Evolutionary conservation across 2,329 filamentous ascomycete genomes (phyloP).

Genomic region (Tolypocladium amazonense): DNA sequence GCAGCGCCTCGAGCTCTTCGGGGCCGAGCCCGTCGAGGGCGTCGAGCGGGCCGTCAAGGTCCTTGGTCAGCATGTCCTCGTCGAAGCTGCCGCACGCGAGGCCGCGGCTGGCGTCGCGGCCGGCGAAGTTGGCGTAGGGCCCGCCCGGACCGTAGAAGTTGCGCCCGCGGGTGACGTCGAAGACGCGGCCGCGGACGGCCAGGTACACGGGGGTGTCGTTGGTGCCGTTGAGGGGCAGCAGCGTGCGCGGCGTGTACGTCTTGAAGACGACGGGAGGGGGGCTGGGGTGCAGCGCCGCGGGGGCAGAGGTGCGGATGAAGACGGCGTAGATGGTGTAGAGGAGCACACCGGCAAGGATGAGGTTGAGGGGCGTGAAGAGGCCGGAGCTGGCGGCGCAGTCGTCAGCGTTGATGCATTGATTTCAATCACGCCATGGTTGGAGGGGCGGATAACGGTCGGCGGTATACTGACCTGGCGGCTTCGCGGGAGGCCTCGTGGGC

Average conservation of each 20-base stretch:
- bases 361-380: conserved; percentile 52
- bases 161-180: conserved; percentile 76
- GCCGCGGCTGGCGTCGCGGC: conserved; percentile 79
- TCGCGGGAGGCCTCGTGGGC: conserved; percentile 40
- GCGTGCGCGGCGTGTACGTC: conserved; percentile 65
- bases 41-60: conserved; percentile 76
- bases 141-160: conserved; percentile 96
- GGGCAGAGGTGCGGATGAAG: conserved; percentile 38
- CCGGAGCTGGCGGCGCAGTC: conserved; percentile 19
- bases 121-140: conserved; percentile 93
- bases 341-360: conserved; percentile 45
- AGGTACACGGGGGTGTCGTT: conserved; percentile 71
- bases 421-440: neutral
- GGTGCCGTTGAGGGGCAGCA: conserved; percentile 77
- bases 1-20: conserved; percentile 73
- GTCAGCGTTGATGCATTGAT: neutral
- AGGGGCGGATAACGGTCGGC: neutral
- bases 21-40: conserved; percentile 57
- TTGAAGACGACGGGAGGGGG: conserved; percentile 51
- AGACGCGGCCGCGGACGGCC: conserved; percentile 82
- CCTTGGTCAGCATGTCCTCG: conserved; percentile 86
- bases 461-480: conserved; percentile 19
- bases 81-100: conserved; percentile 90
- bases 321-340: conserved; percentile 47
- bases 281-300: conserved; percentile 37